phyloP scores from a whole-genome alignment of 2,329 filamentous ascomycete genomes.

The Clonostachys rhizophaga region DNA sequence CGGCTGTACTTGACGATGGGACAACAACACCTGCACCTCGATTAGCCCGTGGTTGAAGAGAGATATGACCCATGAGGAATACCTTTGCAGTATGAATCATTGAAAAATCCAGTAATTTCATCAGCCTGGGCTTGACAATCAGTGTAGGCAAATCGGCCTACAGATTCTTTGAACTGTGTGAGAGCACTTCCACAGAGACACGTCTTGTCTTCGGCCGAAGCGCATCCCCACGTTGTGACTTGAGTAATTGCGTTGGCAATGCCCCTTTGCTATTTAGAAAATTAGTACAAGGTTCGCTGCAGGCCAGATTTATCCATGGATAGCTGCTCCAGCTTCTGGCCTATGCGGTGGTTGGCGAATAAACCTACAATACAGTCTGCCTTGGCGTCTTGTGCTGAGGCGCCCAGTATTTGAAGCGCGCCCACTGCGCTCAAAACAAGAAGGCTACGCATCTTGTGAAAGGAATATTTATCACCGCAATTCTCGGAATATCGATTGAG shows the following conservation, averaged over 20 bases:
- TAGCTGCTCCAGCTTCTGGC: too few relatives aligned
- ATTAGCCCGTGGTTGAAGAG: too few relatives aligned
- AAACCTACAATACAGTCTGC: slow-evolving; percentile 1
- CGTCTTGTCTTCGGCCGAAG: background rate
- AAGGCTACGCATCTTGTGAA: slow-evolving; percentile 16
- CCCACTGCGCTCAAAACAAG: slow-evolving; percentile 18
- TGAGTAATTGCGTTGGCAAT: background rate
- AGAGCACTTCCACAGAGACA: background rate
- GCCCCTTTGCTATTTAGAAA: background rate
- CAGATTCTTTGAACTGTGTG: too few relatives aligned
- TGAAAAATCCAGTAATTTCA: too few relatives aligned
- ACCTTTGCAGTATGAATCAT: too few relatives aligned
- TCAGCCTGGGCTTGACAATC: too few relatives aligned
- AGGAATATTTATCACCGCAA: background rate
- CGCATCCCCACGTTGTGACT: slow-evolving; percentile 8
- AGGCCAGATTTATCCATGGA: background rate
- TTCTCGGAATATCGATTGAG: too few relatives aligned
- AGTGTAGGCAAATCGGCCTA: too few relatives aligned
- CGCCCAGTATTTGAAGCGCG: slow-evolving; percentile 14
- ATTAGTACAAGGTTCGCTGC: too few relatives aligned
- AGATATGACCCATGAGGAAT: too few relatives aligned
- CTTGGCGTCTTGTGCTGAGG: slow-evolving; percentile 12
- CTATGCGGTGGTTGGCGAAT: background rate
- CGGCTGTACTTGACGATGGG: too few relatives aligned
- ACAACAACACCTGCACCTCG: too few relatives aligned